Evolutionary conservation across 2,329 filamentous ascomycete genomes (phyloP), one percentile per base, ranked within the genome.

Genomic region (Juglanconis sp.): DNA sequence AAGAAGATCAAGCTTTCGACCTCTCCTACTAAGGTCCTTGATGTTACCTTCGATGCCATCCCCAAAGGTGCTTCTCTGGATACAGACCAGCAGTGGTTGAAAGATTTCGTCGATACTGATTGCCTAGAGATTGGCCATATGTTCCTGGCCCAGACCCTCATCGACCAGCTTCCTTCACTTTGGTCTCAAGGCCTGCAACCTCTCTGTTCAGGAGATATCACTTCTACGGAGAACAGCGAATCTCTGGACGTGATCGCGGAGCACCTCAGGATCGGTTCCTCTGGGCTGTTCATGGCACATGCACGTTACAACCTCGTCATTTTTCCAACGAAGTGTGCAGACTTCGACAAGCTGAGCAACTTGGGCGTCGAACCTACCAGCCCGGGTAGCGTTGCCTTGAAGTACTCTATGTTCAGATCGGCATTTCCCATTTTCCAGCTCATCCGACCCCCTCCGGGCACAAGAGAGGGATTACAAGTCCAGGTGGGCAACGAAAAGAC

Each of bases 331-430:
- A 67, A 66, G 32, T 74, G 73, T 54, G 70, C 73, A 0, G 70
- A 72, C 0, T 79, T 76, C 73, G 53, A 60, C 36, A 66, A 61
- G 24, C 52, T 62, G 5, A 57, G 64, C 4, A 31, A 53, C 4
- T 55, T 68, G 13, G 68, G 65, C 4, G 60, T 60, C 13, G 62
- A 63, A 30, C 62, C 56, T 36, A 36, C 50, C 3, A 65, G 35
- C 42, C 53, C 63, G 0, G 47, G 63, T 13, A 59, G 60, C 34
- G 61, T 58, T 5, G 34, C 63, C 2, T 67, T 81, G n/a, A 68
- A 65, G 4, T 79, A 77, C 62, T 59, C 70, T 6, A 68, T 80
- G 3, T 78, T 79, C 65, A 64, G 66, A 44, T 71, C 75, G 10
- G 32, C 57, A 31, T 38, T 57, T 30, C 48, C 53, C 5, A 61